Conservation (phyloP, 441 rosid genomes). For the Sinapis alba region DNA sequence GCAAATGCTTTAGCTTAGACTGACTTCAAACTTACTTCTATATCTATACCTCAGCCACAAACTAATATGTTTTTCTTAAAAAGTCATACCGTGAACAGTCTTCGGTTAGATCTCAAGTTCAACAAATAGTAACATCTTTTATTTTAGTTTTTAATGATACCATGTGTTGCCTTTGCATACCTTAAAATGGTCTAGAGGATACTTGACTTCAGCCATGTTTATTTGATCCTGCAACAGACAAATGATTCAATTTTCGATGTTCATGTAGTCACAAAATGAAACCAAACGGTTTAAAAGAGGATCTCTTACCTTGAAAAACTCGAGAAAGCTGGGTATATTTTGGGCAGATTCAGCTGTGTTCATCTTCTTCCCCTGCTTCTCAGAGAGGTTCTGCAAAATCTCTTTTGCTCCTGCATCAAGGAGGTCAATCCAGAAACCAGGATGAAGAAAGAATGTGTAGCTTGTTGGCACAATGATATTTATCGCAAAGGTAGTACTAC, state of each 20-base stretch:
- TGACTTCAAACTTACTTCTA: background rate
- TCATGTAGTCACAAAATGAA: conserved; percentile 15
- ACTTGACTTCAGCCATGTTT: conserved; percentile 80
- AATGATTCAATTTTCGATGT: background rate
- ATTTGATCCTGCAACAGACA: conserved; percentile 75
- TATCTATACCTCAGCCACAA: conserved; percentile 8
- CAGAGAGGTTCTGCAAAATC: conserved; percentile 71
- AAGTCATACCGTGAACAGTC: background rate
- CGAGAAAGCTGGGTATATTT: conserved; percentile 74
- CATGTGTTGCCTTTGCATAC: conserved; percentile 41
- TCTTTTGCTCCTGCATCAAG: conserved; percentile 78
- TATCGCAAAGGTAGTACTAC: background rate
- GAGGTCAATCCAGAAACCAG: conserved; percentile 21
- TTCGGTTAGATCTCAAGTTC: conserved; percentile 1
- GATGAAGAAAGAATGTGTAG: conserved; percentile 16
- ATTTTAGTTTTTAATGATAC: conserved; percentile 1
- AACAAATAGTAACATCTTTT: conserved; percentile 4
- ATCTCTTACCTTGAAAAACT: conserved; percentile 65
- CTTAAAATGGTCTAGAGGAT: conserved; percentile 85
- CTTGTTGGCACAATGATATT: conserved; percentile 8
- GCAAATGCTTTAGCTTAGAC: background rate
- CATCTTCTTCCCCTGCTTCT: conserved; percentile 89
- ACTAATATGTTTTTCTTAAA: background rate
- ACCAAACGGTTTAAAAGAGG: conserved; percentile 2
- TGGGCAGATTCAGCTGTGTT: conserved; percentile 72